Percentiles rank a stretch among this genome's conserved stretches.
Evolutionary conservation across 768 basidiomycete genomes (phyloP).

Genomic region (Chalciporus sphaerocephalus): DNA sequence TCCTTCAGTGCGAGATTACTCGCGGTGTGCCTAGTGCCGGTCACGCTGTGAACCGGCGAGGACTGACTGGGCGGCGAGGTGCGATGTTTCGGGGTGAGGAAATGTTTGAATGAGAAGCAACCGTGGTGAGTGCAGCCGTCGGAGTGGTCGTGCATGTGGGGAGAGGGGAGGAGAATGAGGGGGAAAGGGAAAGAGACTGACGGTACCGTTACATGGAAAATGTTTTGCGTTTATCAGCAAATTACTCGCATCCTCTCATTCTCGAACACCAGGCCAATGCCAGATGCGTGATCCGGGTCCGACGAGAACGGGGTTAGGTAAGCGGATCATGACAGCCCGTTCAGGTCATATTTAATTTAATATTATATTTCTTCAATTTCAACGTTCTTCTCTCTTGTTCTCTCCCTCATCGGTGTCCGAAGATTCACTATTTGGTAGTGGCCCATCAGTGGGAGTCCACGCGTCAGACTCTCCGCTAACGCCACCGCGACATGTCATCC

Average conservation of each 20-base stretch:
- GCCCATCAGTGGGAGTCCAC: too few species aligned
- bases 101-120: slow-evolving; percentile 21
- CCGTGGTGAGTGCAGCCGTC: slow-evolving; percentile 20
- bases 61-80: neutral
- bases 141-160: slow-evolving; percentile 25
- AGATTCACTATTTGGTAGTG: too few species aligned
- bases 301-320: slow-evolving; percentile 27
- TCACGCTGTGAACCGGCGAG: neutral
- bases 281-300: slow-evolving; percentile 28
- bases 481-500: too few species aligned
- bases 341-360: too few species aligned
- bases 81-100: slow-evolving; percentile 12
- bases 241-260: slow-evolving; percentile 8
- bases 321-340: slow-evolving; percentile 4
- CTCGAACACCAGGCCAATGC: slow-evolving; percentile 10
- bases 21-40: slow-evolving; percentile 5
- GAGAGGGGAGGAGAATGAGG: slow-evolving; percentile 5
- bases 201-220: slow-evolving; percentile 16
- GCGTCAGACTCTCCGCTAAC: too few species aligned
- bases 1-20: neutral
- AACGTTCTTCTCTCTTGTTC: too few species aligned
- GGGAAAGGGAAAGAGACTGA: slow-evolving; percentile 2
- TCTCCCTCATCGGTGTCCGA: too few species aligned
- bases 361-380: too few species aligned
- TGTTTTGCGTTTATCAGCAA: slow-evolving; percentile 27